Base-by-base conservation (phyloP, 225 moss, liverwort and hornwort genomes). In the Ulota crispa region DNA sequence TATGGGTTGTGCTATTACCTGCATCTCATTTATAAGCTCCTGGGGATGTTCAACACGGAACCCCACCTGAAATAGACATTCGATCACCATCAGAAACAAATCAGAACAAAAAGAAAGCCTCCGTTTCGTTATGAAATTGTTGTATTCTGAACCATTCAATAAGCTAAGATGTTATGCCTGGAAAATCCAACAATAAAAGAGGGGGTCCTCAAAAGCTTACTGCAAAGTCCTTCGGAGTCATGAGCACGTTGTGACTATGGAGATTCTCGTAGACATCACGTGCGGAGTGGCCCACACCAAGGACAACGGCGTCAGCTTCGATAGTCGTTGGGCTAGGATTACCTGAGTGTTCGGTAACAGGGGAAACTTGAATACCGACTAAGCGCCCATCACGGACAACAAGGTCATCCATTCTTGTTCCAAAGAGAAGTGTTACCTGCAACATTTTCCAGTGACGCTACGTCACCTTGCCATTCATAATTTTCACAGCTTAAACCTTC, bases 11-110 rank as follows among this genome's bases (percentile, higher is more conserved):
- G 53, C 62, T 79, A 34, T 57, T 82, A 97, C 97, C 94, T 97
- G 99, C 83, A 96, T 92, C 87, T 99, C 96, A 79, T 99, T 96
- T 76, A 99, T 91, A 59, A 99, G 94, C 88, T 96, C 93, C 79
- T 99, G 99, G 16, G 99, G 99, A 85, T 99, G 99, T 88, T 99
- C 99, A 66, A 99, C 80, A 28, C 99, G 95, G 64, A 94, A 92
- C 72, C 99, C 99, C 81, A 98, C 94, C 97, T 97, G 88, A 10
- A 39, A 83, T 54, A 19, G 59, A 42, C 19, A 76, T 70, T 3
- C 73, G 66, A 53, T 23, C 73, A 84, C 50, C 61, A 64, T 81
- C 55, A 78, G 71, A 53, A 73, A 31, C 15, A 80, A 47, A 68
- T 37, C 53, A 75, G 20, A 68, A 81, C 69, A 39, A 62, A 39